Evolutionary conservation across 2,329 filamentous ascomycete species (phyloP).

Genomic region (Bipolaris oryzae): DNA sequence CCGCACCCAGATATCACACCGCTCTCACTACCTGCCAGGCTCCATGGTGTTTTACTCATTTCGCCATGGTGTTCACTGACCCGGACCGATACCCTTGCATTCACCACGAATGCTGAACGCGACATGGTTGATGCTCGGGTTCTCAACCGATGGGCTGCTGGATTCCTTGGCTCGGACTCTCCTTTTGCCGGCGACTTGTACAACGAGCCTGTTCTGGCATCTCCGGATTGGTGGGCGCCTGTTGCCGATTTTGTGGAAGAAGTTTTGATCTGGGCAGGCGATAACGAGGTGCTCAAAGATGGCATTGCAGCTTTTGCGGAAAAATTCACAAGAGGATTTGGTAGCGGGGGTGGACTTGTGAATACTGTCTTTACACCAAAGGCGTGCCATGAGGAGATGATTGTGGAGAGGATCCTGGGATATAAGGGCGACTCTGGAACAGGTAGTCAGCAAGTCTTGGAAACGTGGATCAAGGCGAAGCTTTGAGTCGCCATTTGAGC

Average conservation of each 20-base stretch:
- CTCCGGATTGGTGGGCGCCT: constrained; percentile 60
- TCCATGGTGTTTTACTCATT: constrained; percentile 61
- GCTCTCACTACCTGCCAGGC: constrained; percentile 49
- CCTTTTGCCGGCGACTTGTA: constrained; percentile 60
- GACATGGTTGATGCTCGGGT: constrained; percentile 56
- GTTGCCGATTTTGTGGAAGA: constrained; percentile 54
- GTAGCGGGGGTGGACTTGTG: constrained; percentile 36
- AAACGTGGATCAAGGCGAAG: constrained; percentile 48
- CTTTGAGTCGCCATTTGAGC: constrained; percentile 24
- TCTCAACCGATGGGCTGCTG: constrained; percentile 54
- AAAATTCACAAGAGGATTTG: constrained; percentile 54
- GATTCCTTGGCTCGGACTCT: constrained; percentile 53
- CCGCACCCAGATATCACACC: constrained; percentile 60
- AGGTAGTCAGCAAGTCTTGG: constrained; percentile 44
- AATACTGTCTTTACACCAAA: constrained; percentile 46
- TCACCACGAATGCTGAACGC: constrained; percentile 55
- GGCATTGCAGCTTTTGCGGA: constrained; percentile 59
- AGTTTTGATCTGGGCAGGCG: constrained; percentile 61
- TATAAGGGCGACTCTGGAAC: constrained; percentile 47
- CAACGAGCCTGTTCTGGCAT: constrained; percentile 58
- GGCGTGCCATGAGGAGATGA: constrained; percentile 52
- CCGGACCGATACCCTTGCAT: constrained; percentile 51
- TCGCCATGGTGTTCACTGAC: constrained; percentile 63
- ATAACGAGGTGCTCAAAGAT: constrained; percentile 63
- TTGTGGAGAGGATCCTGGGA: constrained; percentile 49